phyloP scores from a whole-genome alignment of 768 basidiomycete genomes.

The Baorangia bicolor region DNA sequence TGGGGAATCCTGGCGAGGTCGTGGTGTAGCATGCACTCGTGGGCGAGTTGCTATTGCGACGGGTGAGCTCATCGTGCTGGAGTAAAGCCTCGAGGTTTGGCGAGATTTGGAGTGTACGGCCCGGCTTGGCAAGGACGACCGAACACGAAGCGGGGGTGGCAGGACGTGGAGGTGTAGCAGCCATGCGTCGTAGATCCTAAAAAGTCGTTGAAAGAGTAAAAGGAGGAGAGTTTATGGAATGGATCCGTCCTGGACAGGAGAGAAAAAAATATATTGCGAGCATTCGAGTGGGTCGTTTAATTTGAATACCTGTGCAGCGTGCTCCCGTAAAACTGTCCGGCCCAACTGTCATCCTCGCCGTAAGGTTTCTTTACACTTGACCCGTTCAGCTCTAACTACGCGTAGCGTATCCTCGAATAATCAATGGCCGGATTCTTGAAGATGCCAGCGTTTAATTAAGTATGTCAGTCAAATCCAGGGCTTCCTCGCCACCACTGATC shows the following conservation, averaged over 20 bases:
- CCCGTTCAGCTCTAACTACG: too few species aligned
- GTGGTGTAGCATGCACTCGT: conserved; percentile 12
- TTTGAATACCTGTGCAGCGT: conserved; percentile 19
- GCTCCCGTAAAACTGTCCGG: too few species aligned
- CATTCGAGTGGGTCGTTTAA: conserved; percentile 12
- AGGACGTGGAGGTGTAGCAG: conserved; percentile 22
- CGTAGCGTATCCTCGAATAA: too few species aligned
- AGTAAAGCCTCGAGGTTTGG: conserved; percentile 60
- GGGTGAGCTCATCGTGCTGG: conserved; percentile 54
- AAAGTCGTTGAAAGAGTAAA: background rate
- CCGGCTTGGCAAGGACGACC: background rate
- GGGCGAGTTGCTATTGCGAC: conserved; percentile 30
- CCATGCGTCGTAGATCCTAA: conserved; percentile 10
- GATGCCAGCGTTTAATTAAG: too few species aligned
- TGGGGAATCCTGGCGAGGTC: conserved; percentile 16
- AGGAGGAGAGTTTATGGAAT: background rate
- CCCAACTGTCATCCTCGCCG: too few species aligned
- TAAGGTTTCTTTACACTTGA: too few species aligned
- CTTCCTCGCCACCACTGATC: too few species aligned
- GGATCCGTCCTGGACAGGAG: background rate
- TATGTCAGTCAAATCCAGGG: too few species aligned
- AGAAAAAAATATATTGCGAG: background rate
- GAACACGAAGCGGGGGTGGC: conserved; percentile 11
- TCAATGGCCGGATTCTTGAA: too few species aligned
- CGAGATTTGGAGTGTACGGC: conserved; percentile 47